Evolutionary conservation across 2,329 filamentous ascomycete species (phyloP), one percentile per base, ranked within the genome.

Genomic region (Penicillium sp.): DNA sequence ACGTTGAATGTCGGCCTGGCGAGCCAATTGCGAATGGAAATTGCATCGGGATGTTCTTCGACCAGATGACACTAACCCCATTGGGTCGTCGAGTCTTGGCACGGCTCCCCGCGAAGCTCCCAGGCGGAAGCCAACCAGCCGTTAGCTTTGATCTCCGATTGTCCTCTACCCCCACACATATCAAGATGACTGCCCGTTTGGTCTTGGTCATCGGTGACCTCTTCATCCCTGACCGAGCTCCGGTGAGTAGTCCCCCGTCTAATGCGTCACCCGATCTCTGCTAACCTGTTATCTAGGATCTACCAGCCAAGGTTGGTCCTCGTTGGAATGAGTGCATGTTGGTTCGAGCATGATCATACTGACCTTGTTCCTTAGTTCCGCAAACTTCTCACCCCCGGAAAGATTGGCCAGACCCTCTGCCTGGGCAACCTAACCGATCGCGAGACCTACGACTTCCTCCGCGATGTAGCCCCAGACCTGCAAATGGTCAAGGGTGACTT

Each of bases 181-280:
- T 54, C 67, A 71, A 52, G 49, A 88, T 86, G 81, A 91, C 93
- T 80, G 91, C 91, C 61, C 91, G 93, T 77, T 83, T 96, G 64
- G 92, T 96, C 71, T 85, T 96, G 71, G 91, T 94, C 71, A 91
- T 96, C 66, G 91, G 91, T 74, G 92, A 96, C 79, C 85, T 96
- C 51, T 92, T 96, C 79, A 96, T 96, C 77, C 92, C 92, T 67
- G 92, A 96, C 76, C 84, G 92, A 73, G 92, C 91, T 66, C 86
- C 94, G 61, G 92, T 84, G 73, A 65, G 77, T 73, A 49, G 49
- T 47, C 54, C 42, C 45, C 56, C 40, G 34, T 50, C 43, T 52
- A 31, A n/a, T 22, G 36, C 59, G 58, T 60, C 43, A 27, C 24
- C 24, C 24, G 55, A 59, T 60, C 55, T 55, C 56, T 21, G 46